Percentiles rank a stretch among this genome's conserved stretches.
phyloP scores from a whole-genome alignment of 768 basidiomycete genomes.

The Pleurotus ostreatus region DNA sequence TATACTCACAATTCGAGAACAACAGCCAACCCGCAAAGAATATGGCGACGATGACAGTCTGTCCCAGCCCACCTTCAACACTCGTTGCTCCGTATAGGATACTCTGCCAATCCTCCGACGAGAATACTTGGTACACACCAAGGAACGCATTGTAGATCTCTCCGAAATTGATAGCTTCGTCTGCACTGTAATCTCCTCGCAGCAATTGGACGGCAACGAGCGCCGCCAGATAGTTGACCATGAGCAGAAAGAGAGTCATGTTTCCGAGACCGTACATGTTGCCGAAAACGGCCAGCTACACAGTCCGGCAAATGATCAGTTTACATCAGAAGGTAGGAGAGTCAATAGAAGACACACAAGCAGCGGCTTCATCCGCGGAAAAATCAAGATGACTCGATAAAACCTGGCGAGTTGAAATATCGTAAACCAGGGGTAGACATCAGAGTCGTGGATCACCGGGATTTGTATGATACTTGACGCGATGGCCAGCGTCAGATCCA shows the following conservation, averaged over 20 bases:
- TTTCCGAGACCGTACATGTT: conserved; percentile 88
- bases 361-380: conserved; percentile 87
- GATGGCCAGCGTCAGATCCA: conserved; percentile 76
- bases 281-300: conserved; percentile 82
- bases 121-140: conserved; percentile 84
- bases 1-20: conserved; percentile 81
- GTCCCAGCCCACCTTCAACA: conserved; percentile 62
- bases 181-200: conserved; percentile 68
- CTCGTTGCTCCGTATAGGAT: conserved; percentile 59
- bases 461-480: conserved; percentile 80
- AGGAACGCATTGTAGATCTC: conserved; percentile 83
- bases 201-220: conserved; percentile 81
- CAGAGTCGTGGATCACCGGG: conserved; percentile 62
- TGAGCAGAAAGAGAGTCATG: conserved; percentile 86
- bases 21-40: conserved; percentile 84
- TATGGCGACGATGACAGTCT: conserved; percentile 64
- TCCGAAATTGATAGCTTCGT: conserved; percentile 65
- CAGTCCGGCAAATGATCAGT: conserved; percentile 5
- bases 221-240: conserved; percentile 84
- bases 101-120: conserved; percentile 93
- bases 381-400: conserved; percentile 86
- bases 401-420: conserved; percentile 83
- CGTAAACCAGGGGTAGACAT: conserved; percentile 84
- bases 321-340: neutral
- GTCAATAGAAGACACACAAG: conserved; percentile 45